A percentile compares a stretch with the other conserved stretches of the same genome.
Evolutionary conservation across 2,329 filamentous ascomycete species (phyloP).

Genomic region (Rutstroemia sydowiana): DNA sequence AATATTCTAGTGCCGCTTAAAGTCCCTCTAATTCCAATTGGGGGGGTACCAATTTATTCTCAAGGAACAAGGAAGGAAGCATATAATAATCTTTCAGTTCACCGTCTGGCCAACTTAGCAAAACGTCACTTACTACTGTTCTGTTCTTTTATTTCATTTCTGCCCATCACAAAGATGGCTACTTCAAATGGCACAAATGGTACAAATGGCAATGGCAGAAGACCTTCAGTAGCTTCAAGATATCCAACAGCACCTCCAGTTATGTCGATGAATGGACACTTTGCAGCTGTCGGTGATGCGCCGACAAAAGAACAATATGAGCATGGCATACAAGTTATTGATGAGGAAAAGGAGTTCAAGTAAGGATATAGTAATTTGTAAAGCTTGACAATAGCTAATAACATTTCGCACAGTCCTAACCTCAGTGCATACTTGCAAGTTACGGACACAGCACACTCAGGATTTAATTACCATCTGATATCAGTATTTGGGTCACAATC

Average conservation of each 20-base stretch:
- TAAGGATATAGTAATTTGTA: slow-evolving; percentile 38
- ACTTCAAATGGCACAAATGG: slow-evolving; percentile 12
- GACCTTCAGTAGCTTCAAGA: slow-evolving; percentile 27
- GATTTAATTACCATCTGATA: slow-evolving; percentile 99
- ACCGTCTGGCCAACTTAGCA: not conserved
- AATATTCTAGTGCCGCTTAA: not conserved
- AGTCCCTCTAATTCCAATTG: not conserved
- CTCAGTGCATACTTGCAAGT: slow-evolving; percentile 75
- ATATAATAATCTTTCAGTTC: not conserved
- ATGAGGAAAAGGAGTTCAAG: slow-evolving; percentile 97
- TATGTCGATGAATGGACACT: slow-evolving; percentile 67
- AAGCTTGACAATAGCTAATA: slow-evolving; percentile 14
- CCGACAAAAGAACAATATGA: slow-evolving; percentile 64
- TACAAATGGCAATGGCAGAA: slow-evolving; percentile 20
- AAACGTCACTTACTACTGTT: slow-evolving; percentile 4
- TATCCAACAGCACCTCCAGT: slow-evolving; percentile 28
- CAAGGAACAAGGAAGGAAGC: not conserved
- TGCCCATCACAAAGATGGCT: slow-evolving; percentile 17
- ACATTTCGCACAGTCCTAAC: slow-evolving; percentile 48
- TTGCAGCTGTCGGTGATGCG: slow-evolving; percentile 64
- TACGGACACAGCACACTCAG: slow-evolving; percentile 74
- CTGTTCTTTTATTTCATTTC: not conserved
- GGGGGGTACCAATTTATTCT: slow-evolving; percentile 1
- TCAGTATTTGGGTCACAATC: slow-evolving; percentile 98
- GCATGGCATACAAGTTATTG: slow-evolving; percentile 94